These are phyloP conservation scores for Metschnikowia shivogae DNA, from an alignment of 805 yeast species.

Conservation along the genomic window DNA sequence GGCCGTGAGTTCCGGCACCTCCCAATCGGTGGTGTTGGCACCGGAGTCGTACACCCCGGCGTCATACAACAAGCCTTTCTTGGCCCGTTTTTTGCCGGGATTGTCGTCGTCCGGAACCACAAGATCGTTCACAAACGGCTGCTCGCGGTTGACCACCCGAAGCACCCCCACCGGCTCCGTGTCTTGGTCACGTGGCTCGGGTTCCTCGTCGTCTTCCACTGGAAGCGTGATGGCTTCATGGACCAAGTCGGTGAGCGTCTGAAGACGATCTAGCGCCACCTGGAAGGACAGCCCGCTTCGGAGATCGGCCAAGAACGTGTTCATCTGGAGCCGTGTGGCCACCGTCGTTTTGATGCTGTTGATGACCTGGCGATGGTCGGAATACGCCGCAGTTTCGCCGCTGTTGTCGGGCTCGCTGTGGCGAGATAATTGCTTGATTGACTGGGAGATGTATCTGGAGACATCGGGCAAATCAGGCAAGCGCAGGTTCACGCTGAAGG, in stretches of 20 bases:
- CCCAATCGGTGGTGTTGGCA: constrained; percentile 15
- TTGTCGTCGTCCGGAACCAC: constrained; percentile 44
- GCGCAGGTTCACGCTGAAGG: neutral
- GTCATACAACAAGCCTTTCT: constrained; percentile 12
- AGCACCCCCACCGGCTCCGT: constrained; percentile 56
- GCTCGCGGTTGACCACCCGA: constrained; percentile 42
- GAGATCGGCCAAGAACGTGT: constrained; percentile 37
- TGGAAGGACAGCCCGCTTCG: constrained; percentile 45
- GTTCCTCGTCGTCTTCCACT: constrained; percentile 38
- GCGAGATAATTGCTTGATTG: constrained; percentile 13
- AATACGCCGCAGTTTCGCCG: constrained; percentile 17
- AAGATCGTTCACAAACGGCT: constrained; percentile 49
- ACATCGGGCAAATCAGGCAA: constrained; percentile 26
- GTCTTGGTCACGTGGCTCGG: constrained; percentile 18
- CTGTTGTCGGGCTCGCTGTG: neutral
- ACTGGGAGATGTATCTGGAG: constrained; percentile 26
- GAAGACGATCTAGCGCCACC: constrained; percentile 51
- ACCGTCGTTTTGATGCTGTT: constrained; percentile 37
- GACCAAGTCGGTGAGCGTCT: constrained; percentile 42
- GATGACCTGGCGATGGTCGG: constrained; percentile 10
- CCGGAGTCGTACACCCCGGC: constrained; percentile 11
- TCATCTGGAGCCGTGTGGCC: constrained; percentile 41
- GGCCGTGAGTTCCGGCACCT: constrained; percentile 32
- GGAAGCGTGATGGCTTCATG: constrained; percentile 48
- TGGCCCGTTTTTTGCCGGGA: constrained; percentile 9